phyloP scores from a whole-genome alignment of 1,284 basidiomycete genomes.

The Porphyrellus sp. region DNA sequence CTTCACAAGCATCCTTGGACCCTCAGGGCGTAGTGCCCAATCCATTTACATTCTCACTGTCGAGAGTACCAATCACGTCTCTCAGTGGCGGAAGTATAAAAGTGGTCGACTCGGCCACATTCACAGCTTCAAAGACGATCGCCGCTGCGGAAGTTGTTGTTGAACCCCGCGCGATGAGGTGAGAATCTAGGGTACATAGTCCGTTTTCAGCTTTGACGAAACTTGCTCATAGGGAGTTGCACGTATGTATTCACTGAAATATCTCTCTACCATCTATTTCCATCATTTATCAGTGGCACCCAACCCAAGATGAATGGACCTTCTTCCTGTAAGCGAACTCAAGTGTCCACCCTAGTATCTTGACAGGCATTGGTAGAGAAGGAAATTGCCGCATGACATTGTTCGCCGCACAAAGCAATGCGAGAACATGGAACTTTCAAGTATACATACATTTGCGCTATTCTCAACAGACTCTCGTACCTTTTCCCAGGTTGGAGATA shows the following conservation, averaged over 20 bases:
- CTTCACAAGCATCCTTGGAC: slow-evolving; percentile 42
- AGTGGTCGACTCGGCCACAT: slow-evolving; percentile 57
- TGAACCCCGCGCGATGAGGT: slow-evolving; percentile 55
- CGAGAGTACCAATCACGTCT: slow-evolving; percentile 43
- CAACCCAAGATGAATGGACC: slow-evolving; percentile 41
- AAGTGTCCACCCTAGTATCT: not conserved
- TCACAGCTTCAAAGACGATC: slow-evolving; percentile 50
- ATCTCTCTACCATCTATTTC: slow-evolving; percentile 61
- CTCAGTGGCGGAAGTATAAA: slow-evolving; percentile 60
- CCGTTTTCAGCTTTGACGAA: too few species aligned
- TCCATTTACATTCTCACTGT: slow-evolving; percentile 52
- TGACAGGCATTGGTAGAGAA: slow-evolving; percentile 30
- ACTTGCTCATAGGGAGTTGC: slow-evolving; percentile 41
- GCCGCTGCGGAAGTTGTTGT: slow-evolving; percentile 54
- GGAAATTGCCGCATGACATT: slow-evolving; percentile 46
- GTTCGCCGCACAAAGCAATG: slow-evolving; percentile 37
- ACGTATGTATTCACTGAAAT: slow-evolving; percentile 36
- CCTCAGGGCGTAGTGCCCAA: slow-evolving; percentile 52
- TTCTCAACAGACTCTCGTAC: not conserved
- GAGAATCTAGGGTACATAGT: slow-evolving; percentile 5
- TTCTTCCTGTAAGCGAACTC: slow-evolving; percentile 27
- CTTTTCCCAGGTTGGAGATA: slow-evolving; percentile 48
- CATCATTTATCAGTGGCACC: slow-evolving; percentile 48
- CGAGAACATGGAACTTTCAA: slow-evolving; percentile 44
- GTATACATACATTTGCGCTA: slow-evolving; percentile 9